Evolutionary conservation across 2,329 filamentous ascomycete genomes (phyloP), one percentile per base, ranked within the genome.

Genomic region (Exophiala viscosa): DNA sequence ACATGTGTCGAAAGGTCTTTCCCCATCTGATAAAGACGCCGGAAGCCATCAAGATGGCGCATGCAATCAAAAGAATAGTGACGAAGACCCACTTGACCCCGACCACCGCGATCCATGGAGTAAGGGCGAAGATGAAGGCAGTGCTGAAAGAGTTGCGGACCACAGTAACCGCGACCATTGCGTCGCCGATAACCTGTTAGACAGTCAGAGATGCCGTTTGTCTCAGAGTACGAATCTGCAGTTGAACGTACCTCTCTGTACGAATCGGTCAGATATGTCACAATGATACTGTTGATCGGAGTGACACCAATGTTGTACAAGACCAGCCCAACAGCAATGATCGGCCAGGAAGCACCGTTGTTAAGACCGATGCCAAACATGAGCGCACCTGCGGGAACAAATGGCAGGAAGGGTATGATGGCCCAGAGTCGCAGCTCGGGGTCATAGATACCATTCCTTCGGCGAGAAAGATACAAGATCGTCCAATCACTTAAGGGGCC

Each of bases 391-490:
- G 56, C 58, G 50, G 68, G 64, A 48, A 70, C 28, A 57, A 69
- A 44, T 46, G 64, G 48, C 2, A 38, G 13, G 36, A 47, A 40
- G 5, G 52, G 45, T 4, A 40, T 13, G 14, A 66, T 62, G 17
- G 70, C 49, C 66, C 67, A 72, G 2, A 77, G 64, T 1, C 74
- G 68, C 71, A 77, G 76, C 60, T 77, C 75, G 1, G 75, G 72
- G 62, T 77, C 75, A 42, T 73, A 74, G 54, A 74, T 70, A 28
- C 74, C 74, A 23, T 66, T 66, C 57, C 77, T 77, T 8, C 66
- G 64, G 14, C 67, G 68, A 3, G 75, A 70, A 46, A 75, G 67
- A 28, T 60, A 64, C 15, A 70, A 48, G 35, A 74, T 69, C 0
- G 63, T 62, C 64, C 65, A 66, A 38, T 76, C 73, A 0, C 65